Evolutionary conservation across 176 grass and related monocot genomes (phyloP).

Genomic region (Cenchrus americanus): DNA sequence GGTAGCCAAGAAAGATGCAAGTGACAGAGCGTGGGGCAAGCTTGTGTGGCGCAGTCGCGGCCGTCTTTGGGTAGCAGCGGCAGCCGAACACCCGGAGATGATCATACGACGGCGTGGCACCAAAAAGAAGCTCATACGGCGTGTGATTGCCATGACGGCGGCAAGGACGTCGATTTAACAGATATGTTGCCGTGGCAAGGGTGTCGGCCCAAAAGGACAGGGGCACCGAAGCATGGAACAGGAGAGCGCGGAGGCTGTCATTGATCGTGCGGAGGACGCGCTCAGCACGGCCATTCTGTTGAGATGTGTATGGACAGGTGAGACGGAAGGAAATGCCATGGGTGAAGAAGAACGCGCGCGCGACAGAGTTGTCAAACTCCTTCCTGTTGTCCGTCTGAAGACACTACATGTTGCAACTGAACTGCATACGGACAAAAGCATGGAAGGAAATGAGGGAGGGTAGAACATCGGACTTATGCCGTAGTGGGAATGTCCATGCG

Average conservation of each 20-base stretch:
- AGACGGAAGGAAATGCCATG: background rate
- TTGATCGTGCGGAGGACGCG: background rate
- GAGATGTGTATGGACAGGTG: background rate
- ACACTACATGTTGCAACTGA: accelerated
- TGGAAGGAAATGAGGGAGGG: background rate
- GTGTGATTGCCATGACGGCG: background rate
- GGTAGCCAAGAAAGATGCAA: background rate
- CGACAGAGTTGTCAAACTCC: background rate
- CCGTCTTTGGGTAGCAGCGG: background rate
- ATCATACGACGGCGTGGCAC: accelerated
- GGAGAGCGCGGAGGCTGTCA: background rate
- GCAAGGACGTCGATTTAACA: background rate
- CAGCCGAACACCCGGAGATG: background rate
- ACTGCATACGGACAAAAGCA: background rate
- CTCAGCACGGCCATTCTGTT: background rate
- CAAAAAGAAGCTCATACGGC: background rate
- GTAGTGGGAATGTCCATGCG: background rate
- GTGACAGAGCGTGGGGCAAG: background rate
- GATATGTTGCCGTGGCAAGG: background rate
- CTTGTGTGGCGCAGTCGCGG: no score
- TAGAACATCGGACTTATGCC: background rate
- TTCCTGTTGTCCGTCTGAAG: background rate
- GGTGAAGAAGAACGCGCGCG: background rate
- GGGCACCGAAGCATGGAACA: background rate
- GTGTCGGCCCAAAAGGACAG: background rate